Conservation (phyloP, 306 rosid genomes). For the Cucurbita maxima region DNA sequence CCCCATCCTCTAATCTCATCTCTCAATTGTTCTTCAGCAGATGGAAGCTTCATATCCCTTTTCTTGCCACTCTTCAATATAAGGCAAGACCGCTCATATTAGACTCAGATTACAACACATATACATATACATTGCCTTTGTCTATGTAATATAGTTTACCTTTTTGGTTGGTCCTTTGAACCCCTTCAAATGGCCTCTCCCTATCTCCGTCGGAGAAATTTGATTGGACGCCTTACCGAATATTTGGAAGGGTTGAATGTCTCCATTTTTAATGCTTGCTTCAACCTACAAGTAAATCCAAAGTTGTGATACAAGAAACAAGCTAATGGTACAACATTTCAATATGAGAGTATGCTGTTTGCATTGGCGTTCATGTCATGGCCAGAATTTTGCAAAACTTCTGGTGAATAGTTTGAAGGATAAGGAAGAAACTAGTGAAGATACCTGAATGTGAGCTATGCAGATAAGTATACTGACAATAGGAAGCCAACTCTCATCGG, state of each 20-base stretch:
- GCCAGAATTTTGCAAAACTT: not conserved
- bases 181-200: slow-evolving; percentile 17
- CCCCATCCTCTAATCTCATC: slow-evolving; percentile 13
- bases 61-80: slow-evolving; percentile 26
- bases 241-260: slow-evolving; percentile 52
- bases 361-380: not conserved
- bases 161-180: slow-evolving; percentile 21
- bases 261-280: slow-evolving; percentile 78
- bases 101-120: not conserved
- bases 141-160: slow-evolving; percentile 19
- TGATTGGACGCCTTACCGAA: slow-evolving; percentile 32
- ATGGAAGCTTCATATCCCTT: slow-evolving; percentile 33
- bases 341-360: not conserved
- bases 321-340: not conserved
- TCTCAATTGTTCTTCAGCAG: slow-evolving; percentile 33
- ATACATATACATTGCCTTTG: not conserved
- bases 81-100: slow-evolving; percentile 9
- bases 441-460: slow-evolving; percentile 73
- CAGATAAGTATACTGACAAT: slow-evolving; percentile 76
- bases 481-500: slow-evolving; percentile 93
- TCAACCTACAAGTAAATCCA: slow-evolving; percentile 38
- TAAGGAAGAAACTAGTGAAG: not conserved
- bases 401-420: not conserved
- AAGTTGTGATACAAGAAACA: not conserved
- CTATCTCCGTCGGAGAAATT: slow-evolving; percentile 15